phyloP scores from a whole-genome alignment of 768 basidiomycete species.

The Termitomyces sp. region DNA sequence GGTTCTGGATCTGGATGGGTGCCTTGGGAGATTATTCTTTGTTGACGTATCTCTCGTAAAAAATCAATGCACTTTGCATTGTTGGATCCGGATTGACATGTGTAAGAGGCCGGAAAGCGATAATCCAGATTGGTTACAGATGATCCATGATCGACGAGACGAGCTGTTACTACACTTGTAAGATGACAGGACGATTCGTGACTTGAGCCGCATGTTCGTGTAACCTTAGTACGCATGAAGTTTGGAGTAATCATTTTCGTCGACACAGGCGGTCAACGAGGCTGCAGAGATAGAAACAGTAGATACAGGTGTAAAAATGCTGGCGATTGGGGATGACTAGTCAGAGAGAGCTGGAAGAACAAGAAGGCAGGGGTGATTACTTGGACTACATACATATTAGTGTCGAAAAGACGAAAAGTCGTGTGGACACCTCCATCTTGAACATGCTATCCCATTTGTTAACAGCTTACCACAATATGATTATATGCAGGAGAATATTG shows the following conservation, averaged over 20 bases:
- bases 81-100: no score
- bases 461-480: neutral
- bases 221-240: no score
- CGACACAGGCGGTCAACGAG: no score
- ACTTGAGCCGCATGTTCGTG: no score
- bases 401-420: conserved; percentile 15
- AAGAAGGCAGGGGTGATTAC: neutral
- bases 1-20: conserved; percentile 85
- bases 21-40: conserved; percentile 61
- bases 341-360: neutral
- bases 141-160: no score
- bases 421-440: conserved; percentile 31
- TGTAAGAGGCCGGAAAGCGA: no score
- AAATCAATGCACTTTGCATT: no score
- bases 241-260: no score
- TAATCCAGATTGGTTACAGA: no score
- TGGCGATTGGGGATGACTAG: neutral
- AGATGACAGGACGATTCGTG: no score
- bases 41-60: conserved; percentile 17
- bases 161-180: no score
- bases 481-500: neutral
- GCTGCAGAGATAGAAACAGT: no score
- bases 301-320: neutral
- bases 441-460: neutral
- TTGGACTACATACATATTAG: neutral